A percentile compares a stretch with the other conserved stretches of the same genome.
phyloP scores from a whole-genome alignment of 2,329 filamentous ascomycete species.

The Erysiphe neolycopersici region DNA sequence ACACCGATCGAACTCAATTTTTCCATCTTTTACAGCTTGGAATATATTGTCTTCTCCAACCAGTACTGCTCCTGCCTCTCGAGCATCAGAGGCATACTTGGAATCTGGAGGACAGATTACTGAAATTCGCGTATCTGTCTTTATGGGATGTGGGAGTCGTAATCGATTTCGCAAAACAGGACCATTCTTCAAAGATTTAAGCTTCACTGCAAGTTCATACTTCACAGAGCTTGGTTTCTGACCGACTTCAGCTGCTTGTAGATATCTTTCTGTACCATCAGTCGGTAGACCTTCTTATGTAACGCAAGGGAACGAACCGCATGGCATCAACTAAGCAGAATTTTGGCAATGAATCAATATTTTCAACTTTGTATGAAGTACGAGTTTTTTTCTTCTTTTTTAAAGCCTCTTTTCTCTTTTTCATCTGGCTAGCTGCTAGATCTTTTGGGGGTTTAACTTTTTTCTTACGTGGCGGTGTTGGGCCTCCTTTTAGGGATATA shows the following conservation, averaged over 20 bases:
- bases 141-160: constrained; percentile 67
- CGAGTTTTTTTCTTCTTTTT: constrained; percentile 13
- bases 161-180: constrained; percentile 70
- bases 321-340: constrained; percentile 81
- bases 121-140: constrained; percentile 66
- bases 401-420: constrained; percentile 10
- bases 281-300: neutral
- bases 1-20: constrained; percentile 67
- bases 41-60: constrained; percentile 76
- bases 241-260: constrained; percentile 81
- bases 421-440: constrained; percentile 7
- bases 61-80: constrained; percentile 49
- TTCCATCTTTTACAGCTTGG: constrained; percentile 40
- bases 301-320: constrained; percentile 27
- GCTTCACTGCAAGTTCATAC: constrained; percentile 67
- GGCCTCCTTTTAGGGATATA: constrained; percentile 3
- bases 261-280: constrained; percentile 31
- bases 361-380: constrained; percentile 13
- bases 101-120: constrained; percentile 75
- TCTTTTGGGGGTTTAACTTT: constrained; percentile 2
- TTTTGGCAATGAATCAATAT: constrained; percentile 23
- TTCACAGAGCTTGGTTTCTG: constrained; percentile 45
- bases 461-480: constrained; percentile 7
- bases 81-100: constrained; percentile 44
- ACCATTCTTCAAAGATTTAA: constrained; percentile 65